Evolutionary conservation across 2,329 filamentous ascomycete species (phyloP).

Genomic region (Sporothrix variecibatus): DNA sequence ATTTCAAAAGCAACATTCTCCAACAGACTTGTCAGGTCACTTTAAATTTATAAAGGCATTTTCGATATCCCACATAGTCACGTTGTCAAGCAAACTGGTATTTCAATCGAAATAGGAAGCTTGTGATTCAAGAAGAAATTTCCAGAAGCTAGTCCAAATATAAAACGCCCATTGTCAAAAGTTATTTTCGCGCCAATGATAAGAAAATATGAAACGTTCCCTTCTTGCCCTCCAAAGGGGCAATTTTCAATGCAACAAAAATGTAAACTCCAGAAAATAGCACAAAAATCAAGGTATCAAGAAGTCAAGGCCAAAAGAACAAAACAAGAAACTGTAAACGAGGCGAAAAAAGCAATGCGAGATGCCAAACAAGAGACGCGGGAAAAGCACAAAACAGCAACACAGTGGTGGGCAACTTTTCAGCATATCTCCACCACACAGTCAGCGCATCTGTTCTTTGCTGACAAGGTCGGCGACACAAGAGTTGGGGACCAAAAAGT

Average conservation of each 20-base stretch:
- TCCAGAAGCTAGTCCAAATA: neutral
- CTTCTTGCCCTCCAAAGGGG: neutral
- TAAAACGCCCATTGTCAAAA: neutral
- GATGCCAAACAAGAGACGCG: neutral
- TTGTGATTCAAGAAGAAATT: neutral
- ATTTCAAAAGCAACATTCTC: too few species aligned
- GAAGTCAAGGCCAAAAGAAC: neutral
- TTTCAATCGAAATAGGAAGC: neutral
- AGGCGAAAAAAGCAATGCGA: neutral
- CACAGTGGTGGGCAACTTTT: neutral
- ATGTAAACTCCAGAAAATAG: neutral
- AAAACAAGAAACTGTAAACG: neutral
- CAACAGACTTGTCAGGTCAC: too few species aligned
- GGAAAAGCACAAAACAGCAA: neutral
- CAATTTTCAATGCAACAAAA: neutral
- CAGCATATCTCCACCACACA: neutral
- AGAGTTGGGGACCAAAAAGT: neutral
- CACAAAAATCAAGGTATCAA: neutral
- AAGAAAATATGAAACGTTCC: constrained; percentile 4
- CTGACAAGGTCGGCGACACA: neutral
- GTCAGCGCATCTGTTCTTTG: neutral
- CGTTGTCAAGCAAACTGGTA: neutral
- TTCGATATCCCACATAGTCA: neutral
- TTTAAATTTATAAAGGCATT: too few species aligned
- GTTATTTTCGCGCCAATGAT: neutral